These are phyloP conservation scores for Globisporangium solare DNA, from an alignment of 352 stramenopile genomes.

Conservation along the genomic window DNA sequence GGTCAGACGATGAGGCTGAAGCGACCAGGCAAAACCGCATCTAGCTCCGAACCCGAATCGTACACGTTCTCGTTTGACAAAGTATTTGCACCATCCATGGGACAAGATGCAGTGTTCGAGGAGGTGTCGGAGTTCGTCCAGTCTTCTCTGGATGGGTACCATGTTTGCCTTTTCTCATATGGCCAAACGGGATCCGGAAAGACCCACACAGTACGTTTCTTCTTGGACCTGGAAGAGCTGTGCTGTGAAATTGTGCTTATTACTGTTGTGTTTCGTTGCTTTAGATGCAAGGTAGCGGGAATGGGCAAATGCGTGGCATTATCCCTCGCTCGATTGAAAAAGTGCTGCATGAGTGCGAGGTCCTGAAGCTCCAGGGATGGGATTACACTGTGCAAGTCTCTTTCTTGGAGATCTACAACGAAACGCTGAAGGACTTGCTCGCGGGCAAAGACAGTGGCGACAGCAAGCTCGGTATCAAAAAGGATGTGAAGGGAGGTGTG, in stretches of 20 bases:
- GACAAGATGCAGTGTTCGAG: conserved; percentile 95
- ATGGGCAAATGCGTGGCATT: conserved; percentile 94
- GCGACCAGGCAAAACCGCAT: conserved; percentile 36
- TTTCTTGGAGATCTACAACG: conserved; percentile 99
- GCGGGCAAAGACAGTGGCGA: conserved; percentile 43
- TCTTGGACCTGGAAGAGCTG: neutral
- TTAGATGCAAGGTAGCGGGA: conserved; percentile 97
- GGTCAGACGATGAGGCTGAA: conserved; percentile 61
- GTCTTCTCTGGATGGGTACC: conserved; percentile 95
- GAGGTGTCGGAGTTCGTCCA: conserved; percentile 98
- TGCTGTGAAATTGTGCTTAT: conserved; percentile 8
- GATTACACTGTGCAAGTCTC: conserved; percentile 94
- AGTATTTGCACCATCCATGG: conserved; percentile 91
- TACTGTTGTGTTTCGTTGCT: conserved; percentile 8
- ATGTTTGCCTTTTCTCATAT: conserved; percentile 96
- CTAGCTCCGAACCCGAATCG: conserved; percentile 32
- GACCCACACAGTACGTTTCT: conserved; percentile 80
- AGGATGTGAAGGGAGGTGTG: conserved; percentile 59
- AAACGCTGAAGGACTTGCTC: conserved; percentile 97
- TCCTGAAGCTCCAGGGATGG: conserved; percentile 85
- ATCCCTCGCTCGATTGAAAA: conserved; percentile 97
- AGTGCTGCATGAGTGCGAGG: conserved; percentile 75
- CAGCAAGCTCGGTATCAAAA: conserved; percentile 69
- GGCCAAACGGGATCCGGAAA: conserved; percentile 94
- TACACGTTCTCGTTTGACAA: conserved; percentile 95